Conservation (phyloP, 2,329 filamentous ascomycete species). For the Aureobasidium subglaciale region DNA sequence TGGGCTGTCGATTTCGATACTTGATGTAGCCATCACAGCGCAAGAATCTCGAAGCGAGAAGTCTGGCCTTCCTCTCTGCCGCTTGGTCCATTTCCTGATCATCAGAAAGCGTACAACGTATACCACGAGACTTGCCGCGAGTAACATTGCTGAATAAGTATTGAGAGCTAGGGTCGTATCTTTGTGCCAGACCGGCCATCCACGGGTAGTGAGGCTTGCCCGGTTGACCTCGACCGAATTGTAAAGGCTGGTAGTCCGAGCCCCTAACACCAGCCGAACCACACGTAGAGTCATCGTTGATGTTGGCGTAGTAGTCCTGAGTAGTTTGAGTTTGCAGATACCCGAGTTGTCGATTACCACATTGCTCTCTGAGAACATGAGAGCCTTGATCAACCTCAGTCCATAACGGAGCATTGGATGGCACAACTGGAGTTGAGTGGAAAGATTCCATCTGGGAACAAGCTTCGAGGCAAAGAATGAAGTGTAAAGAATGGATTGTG, state of each 20-base stretch:
- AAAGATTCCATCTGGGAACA: slow-evolving; percentile 23
- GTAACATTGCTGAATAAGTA: neutral
- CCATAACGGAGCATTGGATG: slow-evolving; percentile 36
- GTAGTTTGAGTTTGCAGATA: slow-evolving; percentile 16
- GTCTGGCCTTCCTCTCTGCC: slow-evolving; percentile 19
- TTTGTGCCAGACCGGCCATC: slow-evolving; percentile 2
- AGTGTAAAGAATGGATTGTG: slow-evolving; percentile 20
- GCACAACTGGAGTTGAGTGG: slow-evolving; percentile 33
- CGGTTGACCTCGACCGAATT: neutral
- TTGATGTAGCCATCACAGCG: slow-evolving; percentile 38
- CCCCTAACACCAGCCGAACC: neutral
- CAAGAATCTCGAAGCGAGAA: slow-evolving; percentile 25
- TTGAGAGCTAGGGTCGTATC: neutral
- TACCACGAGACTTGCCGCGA: neutral
- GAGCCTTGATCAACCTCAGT: slow-evolving; percentile 17
- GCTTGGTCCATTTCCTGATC: slow-evolving; percentile 16
- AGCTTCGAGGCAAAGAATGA: slow-evolving; percentile 29
- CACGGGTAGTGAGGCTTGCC: neutral
- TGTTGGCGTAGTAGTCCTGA: neutral
- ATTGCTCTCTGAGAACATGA: slow-evolving; percentile 36
- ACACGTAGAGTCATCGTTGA: slow-evolving; percentile 8
- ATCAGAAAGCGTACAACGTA: neutral
- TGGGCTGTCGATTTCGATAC: slow-evolving; percentile 38
- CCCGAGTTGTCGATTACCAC: slow-evolving; percentile 34
- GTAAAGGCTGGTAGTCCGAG: neutral